Base-by-base conservation (phyloP, 2,329 filamentous ascomycete species). In the Amylocarpus encephaloides region DNA sequence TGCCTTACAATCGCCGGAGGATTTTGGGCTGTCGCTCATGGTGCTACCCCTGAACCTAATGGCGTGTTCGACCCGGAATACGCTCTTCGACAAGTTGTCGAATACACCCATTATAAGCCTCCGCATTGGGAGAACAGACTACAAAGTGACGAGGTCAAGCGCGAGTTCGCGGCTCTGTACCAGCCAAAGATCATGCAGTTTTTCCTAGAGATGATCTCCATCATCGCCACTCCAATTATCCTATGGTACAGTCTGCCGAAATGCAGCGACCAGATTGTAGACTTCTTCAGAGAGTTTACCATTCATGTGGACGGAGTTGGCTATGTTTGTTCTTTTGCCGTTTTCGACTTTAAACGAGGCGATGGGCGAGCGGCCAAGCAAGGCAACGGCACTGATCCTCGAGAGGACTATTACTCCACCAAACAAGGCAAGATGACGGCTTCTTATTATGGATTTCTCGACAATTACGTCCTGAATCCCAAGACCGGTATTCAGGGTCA, bases 381-480 rank as follows among this genome's bases (percentile, higher is more conserved):
- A 40, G 65, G 68, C 44, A 57, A 48, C 42, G 59, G 54, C 34
- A 69, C 68, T 10, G 69, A 90, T 64, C 78, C 90, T 9, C 82
- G 93, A 10, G 88, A 93, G 52, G 91, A 96, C 60, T 97, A 97
- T 66, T 97, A 93, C 64, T 83, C 88, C 18, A 89, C 90, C 9
- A 96, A 96, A 64, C 91, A 98, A 63, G 88, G 91, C 55, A 98
- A 98, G 71, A 95, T 98, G 88, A 85, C 93, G n/a, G 88, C 90
- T 13, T 97, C 92, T 0, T 93, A 96, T 66, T 91, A 93, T 62
- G 90, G 91, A 2, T 98, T 98, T 67, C 74, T 96, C 52, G 90
- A 96, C 64, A 91, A 95, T 59, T 98, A 98, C 62, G 81, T 85
- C 12, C 80, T 83, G 43, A 88, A 88, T 60, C 82, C 83, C 3